Evolutionary conservation across 2,329 filamentous ascomycete genomes (phyloP), one percentile per base, ranked within the genome.

Genomic region (Drechslera avenae): DNA sequence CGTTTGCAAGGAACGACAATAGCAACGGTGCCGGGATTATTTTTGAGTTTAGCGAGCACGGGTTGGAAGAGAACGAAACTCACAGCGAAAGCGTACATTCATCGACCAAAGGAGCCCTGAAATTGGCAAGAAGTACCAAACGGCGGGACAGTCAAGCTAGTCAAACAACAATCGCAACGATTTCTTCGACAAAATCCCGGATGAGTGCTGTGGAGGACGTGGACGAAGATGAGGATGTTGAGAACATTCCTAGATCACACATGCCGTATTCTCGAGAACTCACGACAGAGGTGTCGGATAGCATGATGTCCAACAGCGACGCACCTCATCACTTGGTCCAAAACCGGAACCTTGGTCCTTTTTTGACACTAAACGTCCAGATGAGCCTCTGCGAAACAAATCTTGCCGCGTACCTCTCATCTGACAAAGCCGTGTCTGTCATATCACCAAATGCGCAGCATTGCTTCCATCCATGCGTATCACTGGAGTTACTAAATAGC

Each of bases 311-410:
- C 1, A 75, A 80, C 35, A 72, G 68, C 57, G 68, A 73, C 19
- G 51, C 61, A 8, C 64, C 67, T 0, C 49, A 35, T n/a, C 57
- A 67, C 8, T 52, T 69, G 12, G 41, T 70, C 13, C 47, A 64
- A 17, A 37, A 50, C 1, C 60, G 60, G 23, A 43, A 31, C 16
- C 42, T 51, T 1, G 69, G 69, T 8, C 68, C 69, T 5, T 46
- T 68, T 37, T 60, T 85, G 9, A 80, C 81, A 4, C 75, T 88
- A 7, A 85, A 87, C 65, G 84, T 88, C n/a, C 85, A 88, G 62
- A 88, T 88, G 84, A 83, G 82, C 4, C 75, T 86, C 3, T 83
- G 86, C 65, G 84, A 85, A 1, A 76, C 86, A 44, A 86, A 83
- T 2, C 75, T 89, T 9, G 78, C 81, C 7, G 80, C 82, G 1